These are phyloP conservation scores for Vigna angularis DNA, from an alignment of 306 rosid species.

Conservation along the genomic window DNA sequence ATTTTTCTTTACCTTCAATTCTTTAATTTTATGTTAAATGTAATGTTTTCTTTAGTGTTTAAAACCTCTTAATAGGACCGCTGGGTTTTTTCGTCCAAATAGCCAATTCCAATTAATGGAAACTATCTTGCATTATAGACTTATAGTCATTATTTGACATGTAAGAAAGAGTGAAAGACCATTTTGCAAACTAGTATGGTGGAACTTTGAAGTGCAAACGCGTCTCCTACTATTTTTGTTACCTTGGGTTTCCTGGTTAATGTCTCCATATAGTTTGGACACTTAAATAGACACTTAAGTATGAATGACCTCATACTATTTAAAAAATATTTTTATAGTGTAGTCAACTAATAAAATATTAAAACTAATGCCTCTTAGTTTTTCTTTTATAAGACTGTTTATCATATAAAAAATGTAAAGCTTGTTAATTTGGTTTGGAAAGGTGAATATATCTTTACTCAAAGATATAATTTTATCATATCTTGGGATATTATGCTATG, in stretches of 20 bases:
- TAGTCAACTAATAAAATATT: no score
- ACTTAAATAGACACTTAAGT: background rate
- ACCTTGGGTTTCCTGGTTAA: no score
- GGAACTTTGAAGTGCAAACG: no score
- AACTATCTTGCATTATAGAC: constrained; percentile 31
- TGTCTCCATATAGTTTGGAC: background rate
- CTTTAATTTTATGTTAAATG: constrained; percentile 4
- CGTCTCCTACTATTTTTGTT: no score
- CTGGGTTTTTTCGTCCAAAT: background rate
- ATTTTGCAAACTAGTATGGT: no score
- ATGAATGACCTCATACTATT: background rate
- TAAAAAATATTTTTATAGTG: background rate
- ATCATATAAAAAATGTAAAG: background rate
- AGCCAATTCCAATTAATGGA: constrained; percentile 13
- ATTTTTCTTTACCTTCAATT: background rate
- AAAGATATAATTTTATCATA: background rate
- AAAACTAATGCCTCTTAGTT: no score
- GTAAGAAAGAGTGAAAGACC: background rate
- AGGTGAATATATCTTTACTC: background rate
- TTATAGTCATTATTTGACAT: constrained; percentile 22
- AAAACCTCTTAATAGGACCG: background rate
- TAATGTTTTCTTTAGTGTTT: background rate
- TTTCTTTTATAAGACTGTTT: background rate
- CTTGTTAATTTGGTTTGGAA: background rate
- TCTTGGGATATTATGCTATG: background rate